Conservation (phyloP, 148 eudicot genomes). For the Vaccinium vitisidaea region DNA sequence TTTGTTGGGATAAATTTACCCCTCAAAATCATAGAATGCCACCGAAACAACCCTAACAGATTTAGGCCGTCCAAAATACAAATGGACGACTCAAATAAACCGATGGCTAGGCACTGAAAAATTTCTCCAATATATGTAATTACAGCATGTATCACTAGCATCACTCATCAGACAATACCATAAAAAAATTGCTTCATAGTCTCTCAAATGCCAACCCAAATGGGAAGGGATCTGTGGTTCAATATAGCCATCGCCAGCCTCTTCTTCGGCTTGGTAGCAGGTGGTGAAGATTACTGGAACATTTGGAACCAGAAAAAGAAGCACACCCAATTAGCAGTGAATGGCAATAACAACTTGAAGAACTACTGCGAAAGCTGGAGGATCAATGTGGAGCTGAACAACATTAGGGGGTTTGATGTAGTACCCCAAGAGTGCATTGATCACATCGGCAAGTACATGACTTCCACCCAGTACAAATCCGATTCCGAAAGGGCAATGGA, state of each 20-base stretch:
- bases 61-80: too few relatives aligned
- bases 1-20: too few relatives aligned
- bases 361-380: slow-evolving; percentile 57
- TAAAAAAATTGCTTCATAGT: background rate
- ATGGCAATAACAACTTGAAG: slow-evolving; percentile 23
- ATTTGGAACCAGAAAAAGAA: slow-evolving; percentile 28
- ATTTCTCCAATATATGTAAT: too few relatives aligned
- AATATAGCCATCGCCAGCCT: slow-evolving; percentile 8
- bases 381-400: slow-evolving; percentile 53
- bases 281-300: slow-evolving; percentile 25
- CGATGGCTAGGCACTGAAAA: too few relatives aligned
- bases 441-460: slow-evolving; percentile 45
- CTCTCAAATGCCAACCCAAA: background rate
- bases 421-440: slow-evolving; percentile 45
- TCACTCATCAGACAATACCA: background rate
- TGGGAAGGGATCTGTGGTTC: background rate
- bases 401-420: slow-evolving; percentile 39
- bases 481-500: slow-evolving; percentile 35
- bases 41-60: too few relatives aligned
- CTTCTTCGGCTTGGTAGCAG: slow-evolving; percentile 10
- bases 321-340: background rate
- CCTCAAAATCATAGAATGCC: too few relatives aligned
- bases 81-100: too few relatives aligned
- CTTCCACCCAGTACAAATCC: slow-evolving; percentile 34
- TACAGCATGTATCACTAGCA: too few relatives aligned